Percentiles rank a stretch among this genome's conserved stretches.
phyloP scores from a whole-genome alignment of 2,329 filamentous ascomycete genomes.

The Ophiostoma fasciatum region DNA sequence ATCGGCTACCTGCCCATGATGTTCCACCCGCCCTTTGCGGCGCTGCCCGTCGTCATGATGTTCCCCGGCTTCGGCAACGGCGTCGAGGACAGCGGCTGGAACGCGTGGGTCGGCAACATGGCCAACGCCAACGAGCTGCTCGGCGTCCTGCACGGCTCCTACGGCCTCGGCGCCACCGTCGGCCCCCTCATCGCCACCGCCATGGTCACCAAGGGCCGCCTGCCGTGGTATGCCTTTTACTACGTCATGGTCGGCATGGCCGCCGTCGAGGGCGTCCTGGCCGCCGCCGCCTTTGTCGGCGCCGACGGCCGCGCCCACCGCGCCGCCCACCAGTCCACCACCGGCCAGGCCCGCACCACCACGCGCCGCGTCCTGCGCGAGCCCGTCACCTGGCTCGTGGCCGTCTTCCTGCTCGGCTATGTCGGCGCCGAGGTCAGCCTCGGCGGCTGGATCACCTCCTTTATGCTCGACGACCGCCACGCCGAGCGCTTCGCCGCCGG shows the following conservation, averaged over 20 bases:
- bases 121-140: constrained; percentile 57
- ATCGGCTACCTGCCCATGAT: constrained; percentile 49
- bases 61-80: constrained; percentile 60
- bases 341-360: constrained; percentile 27
- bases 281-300: constrained; percentile 44
- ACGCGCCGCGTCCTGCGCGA: constrained; percentile 28
- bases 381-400: constrained; percentile 54
- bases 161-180: constrained; percentile 56
- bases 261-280: constrained; percentile 37
- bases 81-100: constrained; percentile 45
- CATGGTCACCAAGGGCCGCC: constrained; percentile 47
- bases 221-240: constrained; percentile 62
- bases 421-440: constrained; percentile 56
- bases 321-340: constrained; percentile 17
- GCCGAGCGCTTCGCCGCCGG: constrained; percentile 57
- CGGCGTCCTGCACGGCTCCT: constrained; percentile 57
- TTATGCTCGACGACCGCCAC: constrained; percentile 67
- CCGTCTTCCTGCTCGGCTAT: constrained; percentile 63
- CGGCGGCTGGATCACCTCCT: constrained; percentile 62
- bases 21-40: constrained; percentile 54
- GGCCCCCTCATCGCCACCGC: constrained; percentile 56
- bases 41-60: constrained; percentile 48
- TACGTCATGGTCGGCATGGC: constrained; percentile 55
- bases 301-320: constrained; percentile 45
- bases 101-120: constrained; percentile 55